Evolutionary conservation across 257 asterid species (phyloP), one percentile per base, ranked within the genome.

Genomic region (Ophiorrhiza pumila): DNA sequence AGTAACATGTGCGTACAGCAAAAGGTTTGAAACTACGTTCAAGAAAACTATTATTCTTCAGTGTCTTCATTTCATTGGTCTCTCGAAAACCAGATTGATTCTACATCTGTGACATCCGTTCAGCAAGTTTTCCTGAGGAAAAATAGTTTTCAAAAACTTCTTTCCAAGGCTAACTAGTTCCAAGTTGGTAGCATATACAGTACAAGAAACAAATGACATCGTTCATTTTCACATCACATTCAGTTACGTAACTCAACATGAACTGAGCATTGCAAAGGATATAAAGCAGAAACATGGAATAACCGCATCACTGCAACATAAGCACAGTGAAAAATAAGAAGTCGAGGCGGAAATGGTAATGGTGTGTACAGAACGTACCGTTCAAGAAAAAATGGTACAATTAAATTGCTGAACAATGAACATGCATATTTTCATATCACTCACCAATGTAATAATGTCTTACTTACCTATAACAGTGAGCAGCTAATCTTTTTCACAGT

Each of bases 401-500:
- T 49, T 17, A 49, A 4, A 49, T 49, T 14, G 0, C 22, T 29
- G 2, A 14, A 17, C 23, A 41, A 65, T 65, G 53, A 42, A 57
- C 37, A 27, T 27, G 35, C 18, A 59, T 3, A 17, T 22, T 46
- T 11, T 62, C 39, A 22, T 11, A 9, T 7, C 2, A 3, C 1
- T 5, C 5, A 27, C 1, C 10, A 1, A 18, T 25, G n/a, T 39
- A 50, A 72, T 35, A 4, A n/a, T 62, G 29, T 29, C n/a, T 69
- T 18, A 31, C 78, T 13, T 43, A 67, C 69, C 73, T 6, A 0
- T 20, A 31, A 27, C 43, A 29, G 18, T 22, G 13, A 5, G 57
- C 46, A 49, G 66, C 61, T 7, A 25, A 49, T 49, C 5, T 15
- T 23, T n/a, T 43, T 76, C 75, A 62, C 13, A 76, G 76, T 8